These are phyloP conservation scores for Lepiota brunneoincarnata DNA, from an alignment of 768 basidiomycete genomes.

Conservation along the genomic window DNA sequence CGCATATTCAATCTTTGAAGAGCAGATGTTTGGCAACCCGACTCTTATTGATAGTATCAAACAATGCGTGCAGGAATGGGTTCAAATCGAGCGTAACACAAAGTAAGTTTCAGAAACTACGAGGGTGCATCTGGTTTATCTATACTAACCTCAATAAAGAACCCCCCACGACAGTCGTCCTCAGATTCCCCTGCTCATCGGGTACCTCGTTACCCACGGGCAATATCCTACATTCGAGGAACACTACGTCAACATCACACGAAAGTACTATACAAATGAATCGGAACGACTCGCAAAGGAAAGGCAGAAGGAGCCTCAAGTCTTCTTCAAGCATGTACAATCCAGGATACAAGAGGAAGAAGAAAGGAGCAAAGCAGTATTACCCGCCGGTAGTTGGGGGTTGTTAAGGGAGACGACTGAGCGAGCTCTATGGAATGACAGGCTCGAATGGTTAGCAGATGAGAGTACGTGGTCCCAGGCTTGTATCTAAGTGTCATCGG, in stretches of 20 bases:
- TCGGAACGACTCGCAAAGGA: slow-evolving; percentile 35
- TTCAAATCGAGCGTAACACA: slow-evolving; percentile 50
- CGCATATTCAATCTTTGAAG: slow-evolving; percentile 53
- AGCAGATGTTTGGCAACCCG: slow-evolving; percentile 47
- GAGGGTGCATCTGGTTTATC: too few relatives aligned
- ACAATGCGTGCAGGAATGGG: slow-evolving; percentile 46
- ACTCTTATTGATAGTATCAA: slow-evolving; percentile 42
- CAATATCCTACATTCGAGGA: slow-evolving; percentile 62
- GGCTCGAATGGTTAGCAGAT: slow-evolving; percentile 36
- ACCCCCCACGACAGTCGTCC: slow-evolving; percentile 34
- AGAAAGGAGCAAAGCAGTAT: slow-evolving; percentile 46
- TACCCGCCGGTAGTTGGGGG: slow-evolving; percentile 48
- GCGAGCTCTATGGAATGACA: slow-evolving; percentile 42
- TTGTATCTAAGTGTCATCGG: too few relatives aligned
- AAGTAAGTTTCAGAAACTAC: too few relatives aligned
- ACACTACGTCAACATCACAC: slow-evolving; percentile 48
- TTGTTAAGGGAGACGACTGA: slow-evolving; percentile 54
- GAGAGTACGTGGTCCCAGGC: slow-evolving; percentile 26
- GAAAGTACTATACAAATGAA: slow-evolving; percentile 52
- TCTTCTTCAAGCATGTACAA: slow-evolving; percentile 51
- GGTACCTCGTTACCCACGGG: slow-evolving; percentile 53
- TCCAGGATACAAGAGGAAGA: slow-evolving; percentile 54
- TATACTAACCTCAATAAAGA: too few relatives aligned
- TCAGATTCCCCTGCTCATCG: slow-evolving; percentile 48
- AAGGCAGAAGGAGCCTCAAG: slow-evolving; percentile 40